Evolutionary conservation across 441 rosid genomes (phyloP), one percentile per base, ranked within the genome.

Genomic region (Dalechampia spathulata): DNA sequence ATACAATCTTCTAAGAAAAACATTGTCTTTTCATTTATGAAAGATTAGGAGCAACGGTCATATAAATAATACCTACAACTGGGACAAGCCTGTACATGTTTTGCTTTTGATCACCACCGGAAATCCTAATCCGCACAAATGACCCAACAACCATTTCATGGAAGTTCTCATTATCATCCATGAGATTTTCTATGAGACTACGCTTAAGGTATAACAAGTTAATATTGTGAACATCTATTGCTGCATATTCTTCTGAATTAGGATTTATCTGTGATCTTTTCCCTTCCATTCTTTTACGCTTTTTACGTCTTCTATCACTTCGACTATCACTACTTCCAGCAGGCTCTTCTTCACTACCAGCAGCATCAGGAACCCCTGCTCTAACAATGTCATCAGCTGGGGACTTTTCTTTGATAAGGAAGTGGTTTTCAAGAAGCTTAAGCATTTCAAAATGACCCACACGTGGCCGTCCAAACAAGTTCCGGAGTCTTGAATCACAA

Each of bases 391-490:
- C 84, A 72, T 82, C 87, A 13, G 69, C 72, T 43, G 74, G 84
- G 48, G 76, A 76, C 61, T 88, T 83, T 70, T 91, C 98, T 63
- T 76, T 91, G 36, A 72, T 42, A 49, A 83, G 83, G 68, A 84
- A 86, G 69, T 91, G 96, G 52, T 93, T 74, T 28, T 91, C 96
- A 36, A 91, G 89, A 75, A 91, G 90, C 74, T 89, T 88, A 61
- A 91, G 69, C 96, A 91, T 88, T 81, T 91, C 98, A 75, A 91
- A 84, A 65, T 91, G 96, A 51, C 96, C 96, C 54, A 91, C 96
- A 61, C 90, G 85, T 9, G 90, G 80, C 76, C 86, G 88, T 48
- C 95, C 91, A 74, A 91, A 88, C 71, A 88, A 68, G 68, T 70
- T 83, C 66, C 86, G 75, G 70, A 91, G 91, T 76, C 95, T 78